A percentile compares a stretch with the other conserved stretches of the same genome.
Evolutionary conservation across 108 stramenopile species (phyloP).

Genomic region (Skeletonema grethae): DNA sequence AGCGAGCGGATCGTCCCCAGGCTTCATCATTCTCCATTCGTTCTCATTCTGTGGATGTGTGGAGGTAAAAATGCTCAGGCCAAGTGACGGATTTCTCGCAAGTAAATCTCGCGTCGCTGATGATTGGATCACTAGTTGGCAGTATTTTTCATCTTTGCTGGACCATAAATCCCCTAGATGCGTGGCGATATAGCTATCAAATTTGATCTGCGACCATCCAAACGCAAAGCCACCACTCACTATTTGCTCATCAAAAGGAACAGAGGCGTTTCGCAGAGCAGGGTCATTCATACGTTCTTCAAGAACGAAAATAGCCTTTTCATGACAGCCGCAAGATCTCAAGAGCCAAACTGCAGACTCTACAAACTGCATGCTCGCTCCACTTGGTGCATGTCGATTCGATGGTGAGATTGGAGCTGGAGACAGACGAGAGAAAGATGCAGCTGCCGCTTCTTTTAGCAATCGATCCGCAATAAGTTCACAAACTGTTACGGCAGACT

Average conservation of each 20-base stretch:
- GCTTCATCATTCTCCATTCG: slow-evolving; percentile 67
- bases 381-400: slow-evolving; percentile 29
- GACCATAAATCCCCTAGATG: slow-evolving; percentile 88
- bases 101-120: slow-evolving; percentile 69
- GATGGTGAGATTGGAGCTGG: slow-evolving; percentile 27
- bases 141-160: slow-evolving; percentile 58
- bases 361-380: slow-evolving; percentile 65
- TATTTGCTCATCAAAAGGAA: slow-evolving; percentile 10
- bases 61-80: slow-evolving; percentile 82
- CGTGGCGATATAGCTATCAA: slow-evolving; percentile 81
- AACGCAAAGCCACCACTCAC: slow-evolving; percentile 27
- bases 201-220: slow-evolving; percentile 88
- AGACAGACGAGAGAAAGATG: slow-evolving; percentile 42
- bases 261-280: slow-evolving; percentile 41
- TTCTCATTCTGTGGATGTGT: slow-evolving; percentile 74
- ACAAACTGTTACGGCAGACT: slow-evolving; percentile 66
- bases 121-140: slow-evolving; percentile 69
- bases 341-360: slow-evolving; percentile 87
- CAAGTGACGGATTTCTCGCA: slow-evolving; percentile 77
- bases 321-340: slow-evolving; percentile 80
- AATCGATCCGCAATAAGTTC: slow-evolving; percentile 69
- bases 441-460: slow-evolving; percentile 53
- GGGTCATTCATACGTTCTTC: slow-evolving; percentile 56
- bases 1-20: slow-evolving; percentile 69
- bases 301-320: slow-evolving; percentile 73